Evolutionary conservation across 495 filamentous ascomycete species (phyloP).

Genomic region (Cercophora samala): DNA sequence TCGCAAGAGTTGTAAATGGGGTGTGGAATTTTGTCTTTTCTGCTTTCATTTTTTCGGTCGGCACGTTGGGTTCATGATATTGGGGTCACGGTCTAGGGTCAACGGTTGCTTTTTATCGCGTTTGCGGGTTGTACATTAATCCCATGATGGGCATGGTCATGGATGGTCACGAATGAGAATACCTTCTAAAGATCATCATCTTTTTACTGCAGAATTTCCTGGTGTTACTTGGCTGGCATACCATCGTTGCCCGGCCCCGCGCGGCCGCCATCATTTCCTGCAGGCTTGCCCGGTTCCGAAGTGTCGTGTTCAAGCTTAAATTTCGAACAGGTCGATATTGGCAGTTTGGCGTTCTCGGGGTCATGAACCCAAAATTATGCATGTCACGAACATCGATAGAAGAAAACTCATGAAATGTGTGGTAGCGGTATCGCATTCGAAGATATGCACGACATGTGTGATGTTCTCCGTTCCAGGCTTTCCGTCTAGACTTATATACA

Average conservation of each 20-base stretch:
- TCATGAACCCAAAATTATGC: too few species aligned
- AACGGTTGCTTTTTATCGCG: conserved; percentile 67
- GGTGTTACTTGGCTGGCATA: too few species aligned
- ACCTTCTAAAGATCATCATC: conserved; percentile 36
- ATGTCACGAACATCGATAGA: too few species aligned
- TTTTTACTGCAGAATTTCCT: too few species aligned
- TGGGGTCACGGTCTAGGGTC: conserved; percentile 81
- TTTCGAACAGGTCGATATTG: too few species aligned
- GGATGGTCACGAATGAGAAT: conserved; percentile 60
- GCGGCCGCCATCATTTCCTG: too few species aligned
- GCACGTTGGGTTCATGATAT: conserved; percentile 71
- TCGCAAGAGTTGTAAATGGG: conserved; percentile 83
- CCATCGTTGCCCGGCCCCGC: too few species aligned
- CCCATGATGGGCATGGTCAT: conserved; percentile 61
- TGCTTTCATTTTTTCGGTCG: conserved; percentile 60
- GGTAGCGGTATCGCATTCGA: background rate
- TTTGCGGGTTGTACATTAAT: conserved; percentile 92
- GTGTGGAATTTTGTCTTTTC: conserved; percentile 53
- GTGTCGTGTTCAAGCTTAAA: too few species aligned
- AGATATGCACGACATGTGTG: background rate
- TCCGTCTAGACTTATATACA: conserved; percentile 22
- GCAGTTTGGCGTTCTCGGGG: too few species aligned
- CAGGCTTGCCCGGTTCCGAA: too few species aligned
- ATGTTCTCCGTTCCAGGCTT: conserved; percentile 10
- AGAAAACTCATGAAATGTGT: too few species aligned